Evolutionary conservation across 2,329 filamentous ascomycete genomes (phyloP).

Genomic region (Trichothecium sympodiale): DNA sequence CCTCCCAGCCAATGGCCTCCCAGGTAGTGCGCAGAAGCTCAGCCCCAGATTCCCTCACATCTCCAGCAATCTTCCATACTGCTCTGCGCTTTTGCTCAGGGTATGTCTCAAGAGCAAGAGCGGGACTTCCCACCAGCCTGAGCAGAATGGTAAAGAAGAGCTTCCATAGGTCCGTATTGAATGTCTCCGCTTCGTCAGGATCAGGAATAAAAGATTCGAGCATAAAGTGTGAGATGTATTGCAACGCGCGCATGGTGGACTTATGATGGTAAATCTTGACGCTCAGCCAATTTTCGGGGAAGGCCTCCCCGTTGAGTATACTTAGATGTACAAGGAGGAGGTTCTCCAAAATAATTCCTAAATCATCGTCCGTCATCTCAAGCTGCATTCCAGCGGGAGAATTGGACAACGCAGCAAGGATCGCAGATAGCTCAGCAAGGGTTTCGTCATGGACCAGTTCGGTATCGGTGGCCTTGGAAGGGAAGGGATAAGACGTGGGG

Average conservation of each 20-base stretch:
- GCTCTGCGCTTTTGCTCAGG: slow-evolving; percentile 92
- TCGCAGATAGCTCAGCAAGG: slow-evolving; percentile 76
- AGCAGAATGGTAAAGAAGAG: slow-evolving; percentile 83
- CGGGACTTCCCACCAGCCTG: slow-evolving; percentile 79
- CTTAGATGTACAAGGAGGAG: slow-evolving; percentile 79
- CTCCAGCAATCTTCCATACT: slow-evolving; percentile 97
- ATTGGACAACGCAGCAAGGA: slow-evolving; percentile 73
- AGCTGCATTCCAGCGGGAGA: slow-evolving; percentile 61
- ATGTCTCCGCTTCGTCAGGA: slow-evolving; percentile 81
- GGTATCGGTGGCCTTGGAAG: slow-evolving; percentile 54
- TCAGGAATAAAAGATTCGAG: slow-evolving; percentile 77
- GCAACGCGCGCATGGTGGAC: slow-evolving; percentile 74
- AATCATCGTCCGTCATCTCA: slow-evolving; percentile 62
- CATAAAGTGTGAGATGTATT: slow-evolving; percentile 70
- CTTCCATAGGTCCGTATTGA: slow-evolving; percentile 91
- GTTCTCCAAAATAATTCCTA: slow-evolving; percentile 65
- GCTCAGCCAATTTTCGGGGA: slow-evolving; percentile 82
- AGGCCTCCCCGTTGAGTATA: slow-evolving; percentile 79
- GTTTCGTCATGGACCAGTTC: slow-evolving; percentile 67
- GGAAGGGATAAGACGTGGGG: slow-evolving; percentile 82
- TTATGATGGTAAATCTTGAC: slow-evolving; percentile 89
- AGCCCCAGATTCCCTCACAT: slow-evolving; percentile 85
- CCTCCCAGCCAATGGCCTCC: slow-evolving; percentile 97
- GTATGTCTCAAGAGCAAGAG: slow-evolving; percentile 85
- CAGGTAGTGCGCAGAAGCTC: slow-evolving; percentile 75